Evolutionary conservation across 306 rosid genomes (phyloP).

Genomic region (Neltuma alba): DNA sequence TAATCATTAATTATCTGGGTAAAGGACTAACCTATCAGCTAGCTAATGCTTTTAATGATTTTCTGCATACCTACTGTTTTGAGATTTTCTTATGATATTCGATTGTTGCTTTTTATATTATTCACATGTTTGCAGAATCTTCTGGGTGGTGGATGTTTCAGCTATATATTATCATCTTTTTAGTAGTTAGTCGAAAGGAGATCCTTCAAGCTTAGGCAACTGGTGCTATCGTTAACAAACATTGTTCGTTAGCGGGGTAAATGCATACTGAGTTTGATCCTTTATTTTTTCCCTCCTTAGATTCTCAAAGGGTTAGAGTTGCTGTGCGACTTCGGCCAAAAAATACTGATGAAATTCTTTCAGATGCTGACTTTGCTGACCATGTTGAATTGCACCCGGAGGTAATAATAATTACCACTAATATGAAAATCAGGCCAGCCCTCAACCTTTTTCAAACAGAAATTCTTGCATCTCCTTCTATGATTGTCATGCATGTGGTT

Average conservation of each 20-base stretch:
- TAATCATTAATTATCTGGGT: background rate
- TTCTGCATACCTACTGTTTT: background rate
- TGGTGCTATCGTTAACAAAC: background rate
- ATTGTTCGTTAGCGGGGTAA: background rate
- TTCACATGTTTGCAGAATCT: background rate
- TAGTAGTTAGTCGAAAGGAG: background rate
- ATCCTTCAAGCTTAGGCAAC: background rate
- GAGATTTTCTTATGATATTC: background rate
- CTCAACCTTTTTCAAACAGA: background rate
- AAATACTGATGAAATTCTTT: constrained; percentile 54
- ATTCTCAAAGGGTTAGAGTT: constrained; percentile 68
- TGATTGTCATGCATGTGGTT: background rate
- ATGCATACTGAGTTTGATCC: background rate
- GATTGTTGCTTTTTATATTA: background rate
- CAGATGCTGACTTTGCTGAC: constrained; percentile 61
- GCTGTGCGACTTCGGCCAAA: constrained; percentile 65
- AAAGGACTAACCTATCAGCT: background rate
- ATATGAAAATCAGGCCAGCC: background rate
- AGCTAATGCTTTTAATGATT: background rate
- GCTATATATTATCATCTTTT: background rate
- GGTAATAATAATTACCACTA: constrained; percentile 40
- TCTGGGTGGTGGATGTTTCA: background rate
- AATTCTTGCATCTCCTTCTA: background rate
- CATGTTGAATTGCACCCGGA: constrained; percentile 70
- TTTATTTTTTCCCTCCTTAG: constrained; percentile 30